phyloP scores from a whole-genome alignment of 345 rosid genomes.

The Salix dunnii region DNA sequence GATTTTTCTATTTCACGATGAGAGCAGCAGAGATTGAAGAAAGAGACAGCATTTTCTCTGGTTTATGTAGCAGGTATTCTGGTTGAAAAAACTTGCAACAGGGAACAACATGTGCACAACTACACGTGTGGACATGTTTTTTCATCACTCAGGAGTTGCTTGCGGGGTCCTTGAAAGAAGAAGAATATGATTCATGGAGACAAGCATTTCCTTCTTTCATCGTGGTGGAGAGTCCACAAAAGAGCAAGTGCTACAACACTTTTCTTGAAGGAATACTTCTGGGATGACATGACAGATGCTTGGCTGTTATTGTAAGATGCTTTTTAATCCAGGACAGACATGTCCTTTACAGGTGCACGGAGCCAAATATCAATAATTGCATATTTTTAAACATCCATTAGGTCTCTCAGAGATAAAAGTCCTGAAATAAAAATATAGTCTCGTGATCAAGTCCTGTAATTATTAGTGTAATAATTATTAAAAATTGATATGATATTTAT shows the following conservation, averaged over 20 bases:
- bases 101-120: slow-evolving; percentile 2
- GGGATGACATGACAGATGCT: slow-evolving; percentile 12
- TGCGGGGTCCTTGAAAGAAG: slow-evolving; percentile 36
- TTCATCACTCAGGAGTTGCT: slow-evolving; percentile 35
- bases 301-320: slow-evolving; percentile 12
- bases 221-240: slow-evolving; percentile 49
- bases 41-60: no score
- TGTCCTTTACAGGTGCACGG: slow-evolving; percentile 9
- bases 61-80: neutral
- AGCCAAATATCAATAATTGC: neutral
- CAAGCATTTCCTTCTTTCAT: slow-evolving; percentile 13
- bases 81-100: neutral
- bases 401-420: no score
- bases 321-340: slow-evolving; percentile 16
- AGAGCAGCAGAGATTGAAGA: no score
- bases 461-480: no score
- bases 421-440: no score
- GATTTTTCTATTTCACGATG: no score
- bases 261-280: slow-evolving; percentile 23
- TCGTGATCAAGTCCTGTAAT: no score
- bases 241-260: slow-evolving; percentile 25
- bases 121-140: slow-evolving; percentile 9
- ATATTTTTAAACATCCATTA: neutral
- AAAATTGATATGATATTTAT: no score
- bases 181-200: slow-evolving; percentile 53